These are phyloP conservation scores for Sporothrix brunneoviolacea DNA, from an alignment of 2,329 filamentous ascomycete species.

Conservation along the genomic window DNA sequence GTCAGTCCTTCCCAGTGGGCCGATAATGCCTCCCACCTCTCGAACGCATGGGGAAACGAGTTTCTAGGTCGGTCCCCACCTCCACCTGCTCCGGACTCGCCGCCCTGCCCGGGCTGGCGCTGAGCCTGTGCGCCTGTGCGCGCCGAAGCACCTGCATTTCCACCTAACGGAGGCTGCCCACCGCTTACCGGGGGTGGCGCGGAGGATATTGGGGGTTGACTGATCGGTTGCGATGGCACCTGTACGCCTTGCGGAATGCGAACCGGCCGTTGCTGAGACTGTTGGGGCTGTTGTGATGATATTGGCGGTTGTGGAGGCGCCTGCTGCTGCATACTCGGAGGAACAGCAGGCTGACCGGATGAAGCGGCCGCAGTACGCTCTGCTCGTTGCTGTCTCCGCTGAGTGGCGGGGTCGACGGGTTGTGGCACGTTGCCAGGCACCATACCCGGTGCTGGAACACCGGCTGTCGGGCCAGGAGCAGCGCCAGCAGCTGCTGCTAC, in stretches of 20 bases:
- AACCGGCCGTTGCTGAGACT: conserved; percentile 7
- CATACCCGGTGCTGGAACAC: neutral
- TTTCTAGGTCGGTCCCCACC: conserved; percentile 45
- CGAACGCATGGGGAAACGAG: conserved; percentile 91
- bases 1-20: conserved; percentile 98
- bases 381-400: conserved; percentile 30
- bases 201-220: neutral
- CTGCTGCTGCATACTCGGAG: conserved; percentile 9
- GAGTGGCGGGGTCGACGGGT: conserved; percentile 28
- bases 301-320: conserved; percentile 13
- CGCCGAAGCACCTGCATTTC: neutral
- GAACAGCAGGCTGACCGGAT: conserved; percentile 9
- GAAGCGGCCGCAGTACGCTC: conserved; percentile 19
- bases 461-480: conserved; percentile 17
- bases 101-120: conserved; percentile 19
- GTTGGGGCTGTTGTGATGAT: conserved; percentile 11
- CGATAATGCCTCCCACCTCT: conserved; percentile 93
- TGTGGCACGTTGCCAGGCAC: conserved; percentile 6
- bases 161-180: neutral
- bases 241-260: conserved; percentile 6
- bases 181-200: neutral
- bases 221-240: neutral
- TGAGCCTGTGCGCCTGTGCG: neutral
- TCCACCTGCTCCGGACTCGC: conserved; percentile 25
- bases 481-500: conserved; percentile 17